A percentile compares a stretch with the other conserved stretches of the same genome.
These are phyloP conservation scores for Malassezia psittaci DNA, from an alignment of 1,284 basidiomycete species.

Conservation along the genomic window DNA sequence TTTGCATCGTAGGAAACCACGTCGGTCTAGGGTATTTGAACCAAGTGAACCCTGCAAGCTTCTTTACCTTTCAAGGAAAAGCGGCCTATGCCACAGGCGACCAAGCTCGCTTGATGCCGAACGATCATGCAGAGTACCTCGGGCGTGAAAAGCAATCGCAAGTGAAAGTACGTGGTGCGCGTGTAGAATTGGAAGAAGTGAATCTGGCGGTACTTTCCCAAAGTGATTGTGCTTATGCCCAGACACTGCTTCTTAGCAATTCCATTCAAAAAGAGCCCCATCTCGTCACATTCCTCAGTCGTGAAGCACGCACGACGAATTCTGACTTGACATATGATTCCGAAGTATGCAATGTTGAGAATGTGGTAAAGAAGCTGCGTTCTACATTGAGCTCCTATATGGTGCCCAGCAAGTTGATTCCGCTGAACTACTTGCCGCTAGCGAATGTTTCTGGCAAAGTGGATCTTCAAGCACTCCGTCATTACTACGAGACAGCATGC, in stretches of 20 bases:
- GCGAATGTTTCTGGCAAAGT: constrained; percentile 36
- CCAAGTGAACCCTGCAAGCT: constrained; percentile 20
- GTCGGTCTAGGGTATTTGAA: constrained; percentile 33
- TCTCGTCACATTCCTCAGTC: constrained; percentile 26
- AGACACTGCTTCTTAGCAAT: constrained; percentile 25
- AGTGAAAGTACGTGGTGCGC: constrained; percentile 42
- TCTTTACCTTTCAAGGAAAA: constrained; percentile 17
- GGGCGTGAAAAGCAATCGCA: constrained; percentile 35
- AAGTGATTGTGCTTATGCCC: constrained; percentile 12
- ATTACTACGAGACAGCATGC: constrained; percentile 13
- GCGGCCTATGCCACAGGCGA: constrained; percentile 40
- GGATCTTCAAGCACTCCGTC: constrained; percentile 22
- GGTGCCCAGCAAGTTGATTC: constrained; percentile 32
- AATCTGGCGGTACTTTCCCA: constrained; percentile 19
- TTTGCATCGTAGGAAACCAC: constrained; percentile 37
- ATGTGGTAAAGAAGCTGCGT: constrained; percentile 19
- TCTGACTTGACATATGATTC: constrained; percentile 4
- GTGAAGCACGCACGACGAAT: not conserved
- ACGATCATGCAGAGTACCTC: constrained; percentile 34
- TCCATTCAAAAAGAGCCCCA: constrained; percentile 20
- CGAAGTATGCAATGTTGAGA: constrained; percentile 9
- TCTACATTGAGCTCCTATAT: constrained; percentile 31
- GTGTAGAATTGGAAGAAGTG: constrained; percentile 41
- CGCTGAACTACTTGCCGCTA: constrained; percentile 26
- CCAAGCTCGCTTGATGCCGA: constrained; percentile 28